Conservation (phyloP, 2,329 filamentous ascomycete species). For the Zarea fungicola region DNA sequence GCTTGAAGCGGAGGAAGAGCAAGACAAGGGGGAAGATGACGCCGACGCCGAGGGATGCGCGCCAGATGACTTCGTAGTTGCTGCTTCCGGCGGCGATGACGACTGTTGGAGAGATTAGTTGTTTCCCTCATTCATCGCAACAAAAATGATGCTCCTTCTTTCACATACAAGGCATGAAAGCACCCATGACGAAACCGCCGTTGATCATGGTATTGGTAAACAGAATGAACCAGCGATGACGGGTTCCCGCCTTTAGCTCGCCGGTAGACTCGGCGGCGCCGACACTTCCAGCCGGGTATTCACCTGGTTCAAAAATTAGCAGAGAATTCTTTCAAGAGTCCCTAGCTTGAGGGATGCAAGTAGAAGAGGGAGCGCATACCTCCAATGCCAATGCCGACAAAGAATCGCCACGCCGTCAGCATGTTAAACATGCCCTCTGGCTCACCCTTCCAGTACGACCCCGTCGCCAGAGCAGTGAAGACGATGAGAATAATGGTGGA, state of each 20-base stretch:
- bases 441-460: conserved; percentile 68
- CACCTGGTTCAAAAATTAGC: no score
- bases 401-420: conserved; percentile 81
- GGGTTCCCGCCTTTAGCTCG: conserved; percentile 70
- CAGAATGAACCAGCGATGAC: conserved; percentile 88
- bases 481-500: conserved; percentile 81
- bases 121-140: neutral
- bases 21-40: conserved; percentile 71
- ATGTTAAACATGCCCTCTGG: conserved; percentile 66
- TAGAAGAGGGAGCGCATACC: no score
- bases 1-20: conserved; percentile 63
- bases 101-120: neutral
- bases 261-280: conserved; percentile 79
- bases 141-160: neutral
- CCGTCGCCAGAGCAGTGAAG: conserved; percentile 75
- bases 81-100: conserved; percentile 20
- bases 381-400: conserved; percentile 75
- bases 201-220: conserved; percentile 90
- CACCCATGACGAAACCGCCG: conserved; percentile 72
- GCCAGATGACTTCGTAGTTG: conserved; percentile 73
- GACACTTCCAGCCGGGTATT: conserved; percentile 80
- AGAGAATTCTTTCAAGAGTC: no score
- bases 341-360: no score
- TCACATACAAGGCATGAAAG: neutral
- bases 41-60: conserved; percentile 72